Conservation (phyloP, 148 eudicot genomes). For the Rhododendron ferrugineum region DNA sequence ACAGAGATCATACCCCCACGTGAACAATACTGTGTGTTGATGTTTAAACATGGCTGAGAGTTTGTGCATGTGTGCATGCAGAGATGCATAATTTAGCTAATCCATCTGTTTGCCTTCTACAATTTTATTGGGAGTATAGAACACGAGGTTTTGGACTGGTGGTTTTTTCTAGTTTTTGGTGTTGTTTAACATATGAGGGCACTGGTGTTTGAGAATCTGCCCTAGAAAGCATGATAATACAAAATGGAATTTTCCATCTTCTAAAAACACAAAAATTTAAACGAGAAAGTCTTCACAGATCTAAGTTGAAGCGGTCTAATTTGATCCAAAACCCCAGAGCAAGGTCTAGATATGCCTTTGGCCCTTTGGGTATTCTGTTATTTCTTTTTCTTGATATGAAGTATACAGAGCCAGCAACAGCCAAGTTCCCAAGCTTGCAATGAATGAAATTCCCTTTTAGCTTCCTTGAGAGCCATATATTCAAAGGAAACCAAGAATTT, state of each 20-base stretch:
- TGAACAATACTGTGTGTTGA: not conserved
- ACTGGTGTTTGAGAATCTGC: not conserved
- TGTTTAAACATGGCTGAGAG: not conserved
- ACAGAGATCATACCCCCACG: not conserved
- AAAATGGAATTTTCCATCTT: not conserved
- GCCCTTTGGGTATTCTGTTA: not conserved
- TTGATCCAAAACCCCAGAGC: not conserved
- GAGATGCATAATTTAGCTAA: not conserved
- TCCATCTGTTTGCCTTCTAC: not conserved
- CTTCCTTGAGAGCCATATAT: not conserved
- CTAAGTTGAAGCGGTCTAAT: not conserved
- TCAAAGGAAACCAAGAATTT: not conserved
- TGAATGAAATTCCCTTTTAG: not conserved
- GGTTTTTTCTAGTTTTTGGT: not conserved
- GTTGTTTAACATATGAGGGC: not conserved
- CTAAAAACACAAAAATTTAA: not conserved
- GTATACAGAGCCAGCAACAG: not conserved
- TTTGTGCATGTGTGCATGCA: not conserved
- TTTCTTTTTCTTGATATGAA: not conserved
- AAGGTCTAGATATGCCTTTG: not conserved
- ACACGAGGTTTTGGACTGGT: not conserved
- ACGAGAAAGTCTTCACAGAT: not conserved
- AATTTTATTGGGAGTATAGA: not conserved
- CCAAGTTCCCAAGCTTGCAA: not conserved
- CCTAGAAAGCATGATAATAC: not conserved